A percentile compares a stretch with the other conserved stretches of the same genome.
phyloP scores from a whole-genome alignment of 2,329 filamentous ascomycete genomes.

The Didymella exigua region DNA sequence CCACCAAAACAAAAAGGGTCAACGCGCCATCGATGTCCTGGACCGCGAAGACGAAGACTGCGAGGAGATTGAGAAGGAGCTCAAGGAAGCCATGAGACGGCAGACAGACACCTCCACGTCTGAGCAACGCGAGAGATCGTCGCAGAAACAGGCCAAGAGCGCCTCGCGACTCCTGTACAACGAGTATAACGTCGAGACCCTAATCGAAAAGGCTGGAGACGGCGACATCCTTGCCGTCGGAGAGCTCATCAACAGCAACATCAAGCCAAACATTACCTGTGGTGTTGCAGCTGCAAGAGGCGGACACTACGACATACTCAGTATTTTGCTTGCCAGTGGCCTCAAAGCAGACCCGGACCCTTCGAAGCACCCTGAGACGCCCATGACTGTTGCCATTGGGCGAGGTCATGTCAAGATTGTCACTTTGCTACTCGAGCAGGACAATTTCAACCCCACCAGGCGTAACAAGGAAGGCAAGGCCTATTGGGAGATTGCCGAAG shows the following conservation, averaged over 20 bases:
- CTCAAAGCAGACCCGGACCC: slow-evolving; percentile 60
- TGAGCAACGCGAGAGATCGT: slow-evolving; percentile 48
- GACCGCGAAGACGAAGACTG: slow-evolving; percentile 75
- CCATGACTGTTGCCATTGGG: slow-evolving; percentile 92
- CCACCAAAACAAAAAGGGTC: slow-evolving; percentile 87
- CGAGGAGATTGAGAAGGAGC: slow-evolving; percentile 77
- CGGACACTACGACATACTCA: slow-evolving; percentile 86
- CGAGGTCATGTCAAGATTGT: slow-evolving; percentile 85
- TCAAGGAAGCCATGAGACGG: slow-evolving; percentile 62
- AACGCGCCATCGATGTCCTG: slow-evolving; percentile 87
- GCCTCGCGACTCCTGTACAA: slow-evolving; percentile 55
- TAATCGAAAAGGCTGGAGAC: slow-evolving; percentile 55
- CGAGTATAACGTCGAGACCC: slow-evolving; percentile 56
- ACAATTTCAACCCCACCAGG: slow-evolving; percentile 81
- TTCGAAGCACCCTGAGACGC: slow-evolving; percentile 86
- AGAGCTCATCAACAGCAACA: slow-evolving; percentile 55
- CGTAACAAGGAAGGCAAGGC: slow-evolving; percentile 73
- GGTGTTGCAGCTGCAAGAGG: slow-evolving; percentile 91
- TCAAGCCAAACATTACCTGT: slow-evolving; percentile 76
- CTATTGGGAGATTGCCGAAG: slow-evolving; percentile 85
- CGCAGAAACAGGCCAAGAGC: slow-evolving; percentile 42
- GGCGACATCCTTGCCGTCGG: slow-evolving; percentile 56
- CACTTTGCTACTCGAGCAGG: slow-evolving; percentile 76
- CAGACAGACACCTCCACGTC: slow-evolving; percentile 57
- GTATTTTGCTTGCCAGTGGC: slow-evolving; percentile 64